Base-by-base conservation (phyloP, 306 rosid genomes). In the Prunus dulcis region DNA sequence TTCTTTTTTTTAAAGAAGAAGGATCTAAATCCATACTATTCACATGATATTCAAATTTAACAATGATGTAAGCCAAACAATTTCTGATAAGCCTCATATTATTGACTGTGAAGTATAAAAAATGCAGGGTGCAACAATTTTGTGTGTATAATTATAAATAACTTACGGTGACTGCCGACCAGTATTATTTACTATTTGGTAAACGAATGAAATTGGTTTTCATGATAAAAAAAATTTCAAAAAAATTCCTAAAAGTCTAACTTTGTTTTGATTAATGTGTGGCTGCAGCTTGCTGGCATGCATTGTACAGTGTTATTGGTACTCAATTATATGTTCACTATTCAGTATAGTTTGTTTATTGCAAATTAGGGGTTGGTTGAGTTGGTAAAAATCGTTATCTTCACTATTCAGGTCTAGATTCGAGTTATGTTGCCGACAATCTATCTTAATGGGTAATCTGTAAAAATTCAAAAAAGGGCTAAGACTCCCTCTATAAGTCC, bases 381-480 rank as follows among this genome's bases (percentile, higher is more conserved):
- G 8, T 34, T 34, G 41, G 41, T 34, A 34, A 5, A 6, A 34
- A 34, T 34, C 8, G 8, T 6, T 1, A 5, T 34, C 41, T 34
- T 34, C 1, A 5, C 1, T 34, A 34, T 34, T 34, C 2, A 34
- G 0, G 41, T 0, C 1, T 34, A 6, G 8, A 2, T 34, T 34
- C 0, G 1, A 34, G 8, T 5, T 34, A 34, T 34, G 2, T 5
- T 6, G 41, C 0, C 2, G 8, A 34, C 8, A 1, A 34, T 34
- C 0, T 34, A 0, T 34, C 0, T 34, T 34, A 0, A 6, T 34
- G 8, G 0, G 6, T 34, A 5, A 34, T 34, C 0, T 32, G 38
- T 32, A 32, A 32, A 32, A 32, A 32, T 6, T 0, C 7, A 5
- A 34, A 34, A 34, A 34, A 5, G 0, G 0, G 2, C 41, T 34